Evolutionary conservation across 2,329 filamentous ascomycete species (phyloP).

Genomic region (Macroventuria anomochaeta): DNA sequence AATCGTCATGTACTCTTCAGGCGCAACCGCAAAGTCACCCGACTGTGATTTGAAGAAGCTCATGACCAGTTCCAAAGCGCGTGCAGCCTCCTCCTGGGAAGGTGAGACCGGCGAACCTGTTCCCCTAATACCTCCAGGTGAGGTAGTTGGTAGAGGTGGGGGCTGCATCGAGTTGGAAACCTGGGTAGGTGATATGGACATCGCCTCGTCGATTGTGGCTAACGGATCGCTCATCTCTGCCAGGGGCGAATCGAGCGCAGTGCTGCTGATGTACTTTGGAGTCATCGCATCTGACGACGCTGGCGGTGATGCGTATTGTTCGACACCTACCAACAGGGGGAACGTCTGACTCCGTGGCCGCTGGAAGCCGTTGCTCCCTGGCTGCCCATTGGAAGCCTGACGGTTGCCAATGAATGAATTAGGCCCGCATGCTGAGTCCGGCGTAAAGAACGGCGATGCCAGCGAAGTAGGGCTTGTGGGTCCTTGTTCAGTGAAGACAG

Average conservation of each 20-base stretch:
- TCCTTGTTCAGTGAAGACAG: slow-evolving; percentile 70
- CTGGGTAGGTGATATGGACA: slow-evolving; percentile 46
- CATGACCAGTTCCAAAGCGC: slow-evolving; percentile 81
- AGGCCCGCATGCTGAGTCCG: slow-evolving; percentile 68
- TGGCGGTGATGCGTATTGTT: slow-evolving; percentile 61
- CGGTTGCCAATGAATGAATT: slow-evolving; percentile 67
- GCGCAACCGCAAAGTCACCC: slow-evolving; percentile 72
- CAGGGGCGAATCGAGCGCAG: slow-evolving; percentile 59
- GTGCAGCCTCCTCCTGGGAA: slow-evolving; percentile 83
- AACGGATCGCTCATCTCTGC: slow-evolving; percentile 53
- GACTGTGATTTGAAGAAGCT: slow-evolving; percentile 79
- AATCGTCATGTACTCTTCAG: slow-evolving; percentile 78
- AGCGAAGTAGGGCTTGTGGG: slow-evolving; percentile 76
- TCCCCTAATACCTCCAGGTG: slow-evolving; percentile 31
- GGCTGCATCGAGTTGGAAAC: slow-evolving; percentile 55
- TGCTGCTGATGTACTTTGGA: slow-evolving; percentile 59
- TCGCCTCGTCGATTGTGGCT: slow-evolving; percentile 50
- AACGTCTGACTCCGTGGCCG: slow-evolving; percentile 89
- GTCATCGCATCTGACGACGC: slow-evolving; percentile 61
- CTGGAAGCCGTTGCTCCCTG: slow-evolving; percentile 64
- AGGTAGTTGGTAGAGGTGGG: slow-evolving; percentile 53
- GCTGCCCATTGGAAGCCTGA: slow-evolving; percentile 56
- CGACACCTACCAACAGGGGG: slow-evolving; percentile 70
- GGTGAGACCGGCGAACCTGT: slow-evolving; percentile 62
- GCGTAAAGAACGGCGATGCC: slow-evolving; percentile 78